A percentile compares a stretch with the other conserved stretches of the same genome.
These are phyloP conservation scores for Pseudogymnoascus sp. DNA, from an alignment of 2,329 filamentous ascomycete species.

Conservation along the genomic window DNA sequence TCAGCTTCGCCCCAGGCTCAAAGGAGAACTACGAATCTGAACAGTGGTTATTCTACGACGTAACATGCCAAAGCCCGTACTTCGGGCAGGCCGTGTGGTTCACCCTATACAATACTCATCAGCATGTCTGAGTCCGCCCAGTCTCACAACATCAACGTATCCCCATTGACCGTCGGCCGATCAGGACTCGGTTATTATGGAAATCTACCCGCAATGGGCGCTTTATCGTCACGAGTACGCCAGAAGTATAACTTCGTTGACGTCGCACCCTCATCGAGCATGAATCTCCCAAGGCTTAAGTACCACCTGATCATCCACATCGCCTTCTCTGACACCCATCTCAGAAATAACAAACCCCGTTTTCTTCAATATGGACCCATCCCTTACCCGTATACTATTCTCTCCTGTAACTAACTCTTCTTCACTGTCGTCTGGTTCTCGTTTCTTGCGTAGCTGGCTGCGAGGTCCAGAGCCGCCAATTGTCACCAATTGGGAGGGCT, in stretches of 20 bases:
- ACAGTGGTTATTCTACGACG: slow-evolving; percentile 33
- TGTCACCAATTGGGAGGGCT: neutral
- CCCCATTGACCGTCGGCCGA: neutral
- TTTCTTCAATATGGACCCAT: slow-evolving; percentile 9
- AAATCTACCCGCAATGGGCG: too few species aligned
- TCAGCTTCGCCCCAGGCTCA: neutral
- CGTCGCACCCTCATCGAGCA: neutral
- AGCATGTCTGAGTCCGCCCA: neutral
- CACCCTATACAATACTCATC: slow-evolving; percentile 12
- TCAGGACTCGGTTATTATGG: neutral
- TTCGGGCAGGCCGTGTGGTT: slow-evolving; percentile 31
- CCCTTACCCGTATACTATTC: neutral
- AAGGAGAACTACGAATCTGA: slow-evolving; percentile 18
- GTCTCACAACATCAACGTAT: neutral
- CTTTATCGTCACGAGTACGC: neutral
- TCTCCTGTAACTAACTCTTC: slow-evolving; percentile 10
- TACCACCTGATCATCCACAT: neutral
- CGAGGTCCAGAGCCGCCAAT: neutral
- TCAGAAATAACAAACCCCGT: slow-evolving; percentile 9
- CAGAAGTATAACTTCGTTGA: neutral
- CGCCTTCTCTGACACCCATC: neutral
- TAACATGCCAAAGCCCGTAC: slow-evolving; percentile 29
- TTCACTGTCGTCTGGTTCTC: slow-evolving; percentile 8
- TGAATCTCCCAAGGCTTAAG: neutral
- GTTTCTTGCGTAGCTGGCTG: neutral